These are phyloP conservation scores for Hericium erinaceus DNA, from an alignment of 768 basidiomycete species.

Conservation along the genomic window DNA sequence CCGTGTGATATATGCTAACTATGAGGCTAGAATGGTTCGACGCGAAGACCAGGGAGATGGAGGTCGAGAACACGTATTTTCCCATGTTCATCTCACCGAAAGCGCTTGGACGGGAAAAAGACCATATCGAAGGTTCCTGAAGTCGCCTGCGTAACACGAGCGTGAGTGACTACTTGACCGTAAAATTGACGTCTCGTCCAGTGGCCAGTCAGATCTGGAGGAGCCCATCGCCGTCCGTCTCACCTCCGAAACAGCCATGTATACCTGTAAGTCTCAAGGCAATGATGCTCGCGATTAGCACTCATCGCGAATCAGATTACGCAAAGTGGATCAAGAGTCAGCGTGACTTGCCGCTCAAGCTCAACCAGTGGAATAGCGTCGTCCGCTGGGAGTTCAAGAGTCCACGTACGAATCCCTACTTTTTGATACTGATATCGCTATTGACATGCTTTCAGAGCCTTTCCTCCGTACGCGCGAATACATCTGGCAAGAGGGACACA, in stretches of 20 bases:
- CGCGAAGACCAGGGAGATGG: conserved; percentile 81
- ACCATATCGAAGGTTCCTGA: conserved; percentile 99
- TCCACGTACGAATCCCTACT: conserved; percentile 53
- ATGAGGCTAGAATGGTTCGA: conserved; percentile 78
- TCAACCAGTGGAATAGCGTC: conserved; percentile 99
- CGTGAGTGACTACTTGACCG: conserved; percentile 43
- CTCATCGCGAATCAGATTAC: conserved; percentile 51
- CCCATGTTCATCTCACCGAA: conserved; percentile 96
- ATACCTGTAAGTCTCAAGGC: conserved; percentile 63
- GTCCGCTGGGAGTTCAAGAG: conserved; percentile 99
- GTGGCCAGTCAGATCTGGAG: conserved; percentile 87
- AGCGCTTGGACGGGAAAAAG: conserved; percentile 92
- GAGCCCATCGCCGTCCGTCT: conserved; percentile 98
- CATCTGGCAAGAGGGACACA: conserved; percentile 99
- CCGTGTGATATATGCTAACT: neutral
- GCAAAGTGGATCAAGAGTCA: conserved; percentile 98
- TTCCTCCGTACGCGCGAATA: conserved; percentile 99
- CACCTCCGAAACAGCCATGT: conserved; percentile 99
- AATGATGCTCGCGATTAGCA: no score
- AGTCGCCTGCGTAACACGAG: conserved; percentile 99
- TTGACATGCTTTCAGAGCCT: conserved; percentile 49
- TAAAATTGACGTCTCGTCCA: conserved; percentile 21
- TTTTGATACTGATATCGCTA: neutral
- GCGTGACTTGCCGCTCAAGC: conserved; percentile 91
- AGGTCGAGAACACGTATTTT: conserved; percentile 96